These are phyloP conservation scores for Pulveroboletus frians DNA, from an alignment of 768 basidiomycete genomes.

Conservation along the genomic window DNA sequence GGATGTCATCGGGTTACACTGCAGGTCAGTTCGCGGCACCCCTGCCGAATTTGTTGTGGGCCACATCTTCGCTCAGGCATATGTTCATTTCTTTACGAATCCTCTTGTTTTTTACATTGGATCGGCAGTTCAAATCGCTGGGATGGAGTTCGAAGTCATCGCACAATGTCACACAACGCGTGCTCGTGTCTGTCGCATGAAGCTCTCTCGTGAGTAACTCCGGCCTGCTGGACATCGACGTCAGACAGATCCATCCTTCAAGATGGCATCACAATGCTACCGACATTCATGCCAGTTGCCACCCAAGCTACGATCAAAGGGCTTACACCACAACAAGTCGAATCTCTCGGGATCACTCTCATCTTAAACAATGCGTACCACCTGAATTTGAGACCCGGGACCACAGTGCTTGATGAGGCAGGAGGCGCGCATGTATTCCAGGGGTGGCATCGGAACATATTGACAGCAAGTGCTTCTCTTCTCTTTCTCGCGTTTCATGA, in stretches of 20 bases:
- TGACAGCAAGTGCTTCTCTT: slow-evolving; percentile 53
- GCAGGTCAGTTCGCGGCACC: no score
- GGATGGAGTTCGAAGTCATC: slow-evolving; percentile 78
- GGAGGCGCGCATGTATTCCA: slow-evolving; percentile 91
- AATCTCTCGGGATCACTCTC: slow-evolving; percentile 73
- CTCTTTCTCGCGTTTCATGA: background rate
- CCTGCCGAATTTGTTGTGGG: background rate
- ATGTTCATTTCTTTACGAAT: background rate
- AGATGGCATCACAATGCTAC: slow-evolving; percentile 81
- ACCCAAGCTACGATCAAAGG: slow-evolving; percentile 93
- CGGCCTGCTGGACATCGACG: slow-evolving; percentile 3
- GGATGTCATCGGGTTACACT: no score
- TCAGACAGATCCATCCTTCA: slow-evolving; percentile 2
- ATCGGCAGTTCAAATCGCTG: background rate
- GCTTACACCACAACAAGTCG: slow-evolving; percentile 79
- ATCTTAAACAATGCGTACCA: slow-evolving; percentile 92
- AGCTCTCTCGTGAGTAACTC: slow-evolving; percentile 57
- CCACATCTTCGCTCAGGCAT: background rate
- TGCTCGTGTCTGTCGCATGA: slow-evolving; percentile 84
- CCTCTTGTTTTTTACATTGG: no score
- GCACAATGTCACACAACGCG: slow-evolving; percentile 77
- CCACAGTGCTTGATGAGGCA: slow-evolving; percentile 61
- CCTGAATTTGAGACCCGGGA: slow-evolving; percentile 79
- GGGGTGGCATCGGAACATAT: slow-evolving; percentile 79
- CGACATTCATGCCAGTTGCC: slow-evolving; percentile 92